Conservation (phyloP, 257 asterid genomes). For the Avicennia marina region DNA sequence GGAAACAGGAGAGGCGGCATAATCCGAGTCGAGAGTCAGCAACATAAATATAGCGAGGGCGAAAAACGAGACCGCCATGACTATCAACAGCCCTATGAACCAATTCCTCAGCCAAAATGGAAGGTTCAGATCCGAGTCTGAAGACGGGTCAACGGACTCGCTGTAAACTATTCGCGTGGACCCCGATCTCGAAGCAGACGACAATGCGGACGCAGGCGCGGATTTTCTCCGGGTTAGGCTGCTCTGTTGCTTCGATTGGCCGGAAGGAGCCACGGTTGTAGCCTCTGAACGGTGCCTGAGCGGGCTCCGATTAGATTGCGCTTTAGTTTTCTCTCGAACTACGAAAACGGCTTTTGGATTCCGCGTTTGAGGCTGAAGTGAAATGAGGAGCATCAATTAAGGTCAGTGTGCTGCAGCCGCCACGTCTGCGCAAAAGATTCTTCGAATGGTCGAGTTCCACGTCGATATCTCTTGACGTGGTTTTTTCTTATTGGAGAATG, state of each 20-base stretch:
- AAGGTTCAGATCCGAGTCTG: slow-evolving; percentile 42
- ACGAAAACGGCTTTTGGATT: no score
- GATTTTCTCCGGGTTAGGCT: slow-evolving; percentile 63
- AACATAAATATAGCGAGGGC: slow-evolving; percentile 57
- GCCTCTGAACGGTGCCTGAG: no score
- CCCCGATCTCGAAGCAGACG: slow-evolving; percentile 33
- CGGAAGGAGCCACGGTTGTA: slow-evolving; percentile 85
- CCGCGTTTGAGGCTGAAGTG: not conserved
- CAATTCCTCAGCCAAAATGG: slow-evolving; percentile 70
- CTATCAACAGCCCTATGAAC: slow-evolving; percentile 47
- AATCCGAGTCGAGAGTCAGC: slow-evolving; percentile 60
- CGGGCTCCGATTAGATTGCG: no score
- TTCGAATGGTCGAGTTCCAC: slow-evolving; percentile 36
- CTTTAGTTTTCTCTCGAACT: no score
- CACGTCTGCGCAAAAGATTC: slow-evolving; percentile 16
- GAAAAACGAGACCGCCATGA: slow-evolving; percentile 70
- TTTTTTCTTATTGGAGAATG: slow-evolving; percentile 5
- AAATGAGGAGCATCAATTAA: not conserved
- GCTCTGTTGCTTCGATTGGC: slow-evolving; percentile 39
- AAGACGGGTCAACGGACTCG: slow-evolving; percentile 29
- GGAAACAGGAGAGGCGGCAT: slow-evolving; percentile 49
- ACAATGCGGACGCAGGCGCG: slow-evolving; percentile 38
- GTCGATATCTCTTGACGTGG: slow-evolving; percentile 36
- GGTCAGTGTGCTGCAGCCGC: slow-evolving; percentile 4
- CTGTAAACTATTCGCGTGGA: slow-evolving; percentile 45